Conservation (phyloP, 441 rosid genomes). For the Dalechampia spathulata region DNA sequence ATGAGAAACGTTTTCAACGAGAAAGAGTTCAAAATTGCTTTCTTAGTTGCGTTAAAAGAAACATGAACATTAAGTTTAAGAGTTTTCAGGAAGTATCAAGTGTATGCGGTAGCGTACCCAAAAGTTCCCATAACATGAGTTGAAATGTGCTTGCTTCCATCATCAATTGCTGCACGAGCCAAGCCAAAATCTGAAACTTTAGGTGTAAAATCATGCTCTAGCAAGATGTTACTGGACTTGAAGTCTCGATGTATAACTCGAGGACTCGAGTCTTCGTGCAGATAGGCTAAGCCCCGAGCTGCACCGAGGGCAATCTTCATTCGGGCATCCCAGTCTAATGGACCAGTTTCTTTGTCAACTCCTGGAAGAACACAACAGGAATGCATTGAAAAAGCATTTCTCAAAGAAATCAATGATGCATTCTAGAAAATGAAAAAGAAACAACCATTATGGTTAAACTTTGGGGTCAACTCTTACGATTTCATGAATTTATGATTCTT, state of each 20-base stretch:
- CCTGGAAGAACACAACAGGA: slow-evolving; percentile 27
- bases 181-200: slow-evolving; percentile 76
- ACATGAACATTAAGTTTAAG: background rate
- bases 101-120: slow-evolving; percentile 33
- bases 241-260: slow-evolving; percentile 68
- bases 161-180: slow-evolving; percentile 64
- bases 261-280: slow-evolving; percentile 74
- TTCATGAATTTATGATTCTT: too few species aligned
- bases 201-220: slow-evolving; percentile 67
- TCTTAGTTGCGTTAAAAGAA: background rate
- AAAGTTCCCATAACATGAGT: slow-evolving; percentile 83
- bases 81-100: background rate
- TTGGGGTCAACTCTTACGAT: too few species aligned
- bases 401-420: background rate
- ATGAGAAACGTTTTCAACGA: background rate
- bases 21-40: background rate
- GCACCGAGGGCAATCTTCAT: slow-evolving; percentile 74
- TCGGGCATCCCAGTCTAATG: slow-evolving; percentile 55
- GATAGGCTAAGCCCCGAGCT: slow-evolving; percentile 63
- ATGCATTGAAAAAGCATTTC: background rate
- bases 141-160: slow-evolving; percentile 50
- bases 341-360: slow-evolving; percentile 36
- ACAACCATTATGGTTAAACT: background rate
- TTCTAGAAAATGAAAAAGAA: slow-evolving; percentile 4
- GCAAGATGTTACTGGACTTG: slow-evolving; percentile 68